Evolutionary conservation across 179 eudicot species (phyloP), one percentile per base, ranked within the genome.

Genomic region (Actinidia polygama): DNA sequence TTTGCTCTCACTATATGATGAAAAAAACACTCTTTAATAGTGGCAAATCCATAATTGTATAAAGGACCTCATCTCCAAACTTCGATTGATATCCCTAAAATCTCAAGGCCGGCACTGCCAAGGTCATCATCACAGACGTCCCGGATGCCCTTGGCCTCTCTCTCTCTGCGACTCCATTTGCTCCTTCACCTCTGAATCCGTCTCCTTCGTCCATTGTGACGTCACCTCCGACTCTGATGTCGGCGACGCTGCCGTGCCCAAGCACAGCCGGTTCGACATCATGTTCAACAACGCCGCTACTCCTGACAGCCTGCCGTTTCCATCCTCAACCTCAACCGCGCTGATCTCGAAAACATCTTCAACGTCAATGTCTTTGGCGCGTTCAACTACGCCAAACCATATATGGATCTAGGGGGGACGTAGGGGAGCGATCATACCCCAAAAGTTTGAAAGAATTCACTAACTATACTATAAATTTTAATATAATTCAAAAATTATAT

Each of bases 321-420:
- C 7, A 87, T 87, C 21, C 55, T 76, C 9, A 73, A 23, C 68
- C 8, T 72, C 0, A 87, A 76, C 2, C 30, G n/a, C 18, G 82
- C 58, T 6, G 84, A 85, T 73, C 77, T 87, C 44, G 73, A 72
- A 5, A 69, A 57, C 6, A 86, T 89, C 0, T 87, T 91, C 49
- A 82, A 88, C 0, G 81, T 85, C 11, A 89, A 89, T 24, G 83
- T 89, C 6, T 78, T 36, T 5, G 91, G 93, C 0, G 85, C 84
- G 10, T 91, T 85, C 80, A n/a, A n/a, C n/a, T n/a, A n/a, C n/a
- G n/a, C n/a, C n/a, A n/a, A n/a, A n/a, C n/a, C n/a, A n/a, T n/a
- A n/a, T n/a, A n/a, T n/a, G n/a, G n/a, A n/a, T n/a, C n/a, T n/a
- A n/a, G n/a, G n/a, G n/a, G n/a, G n/a, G n/a, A n/a, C n/a, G n/a